A percentile compares a stretch with the other conserved stretches of the same genome.
Conservation (phyloP, 768 basidiomycete genomes). For the Paxillus rubicundulus region DNA sequence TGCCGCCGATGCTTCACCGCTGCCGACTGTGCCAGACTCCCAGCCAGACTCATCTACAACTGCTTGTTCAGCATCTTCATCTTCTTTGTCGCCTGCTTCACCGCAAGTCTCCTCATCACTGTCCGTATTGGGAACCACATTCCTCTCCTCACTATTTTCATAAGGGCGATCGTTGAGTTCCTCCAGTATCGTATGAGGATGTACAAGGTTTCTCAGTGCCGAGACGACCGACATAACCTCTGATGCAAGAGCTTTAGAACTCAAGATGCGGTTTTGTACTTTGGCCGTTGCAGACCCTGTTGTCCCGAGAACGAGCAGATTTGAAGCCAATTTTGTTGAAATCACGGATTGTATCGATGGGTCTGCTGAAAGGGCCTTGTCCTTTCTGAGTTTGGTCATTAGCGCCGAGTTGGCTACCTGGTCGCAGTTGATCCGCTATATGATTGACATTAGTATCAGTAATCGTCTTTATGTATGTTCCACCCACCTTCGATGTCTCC, state of each 20-base stretch:
- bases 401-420: constrained; percentile 64
- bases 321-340: constrained; percentile 40
- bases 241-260: constrained; percentile 69
- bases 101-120: not conserved
- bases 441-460: not conserved
- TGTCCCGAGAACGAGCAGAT: constrained; percentile 32
- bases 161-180: constrained; percentile 19
- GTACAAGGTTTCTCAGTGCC: constrained; percentile 44
- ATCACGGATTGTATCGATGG: constrained; percentile 46
- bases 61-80: constrained; percentile 18
- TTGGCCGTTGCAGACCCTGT: constrained; percentile 51
- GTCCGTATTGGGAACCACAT: constrained; percentile 1
- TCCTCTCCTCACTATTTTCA: constrained; percentile 1
- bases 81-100: constrained; percentile 19
- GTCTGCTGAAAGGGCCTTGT: constrained; percentile 53
- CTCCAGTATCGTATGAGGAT: constrained; percentile 21
- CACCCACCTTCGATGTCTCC: constrained; percentile 59
- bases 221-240: constrained; percentile 53
- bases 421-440: constrained; percentile 58
- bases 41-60: constrained; percentile 30
- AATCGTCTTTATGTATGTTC: not conserved
- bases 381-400: constrained; percentile 70
- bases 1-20: constrained; percentile 22
- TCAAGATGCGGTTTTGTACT: constrained; percentile 69
- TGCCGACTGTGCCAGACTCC: constrained; percentile 44